These are phyloP conservation scores for Eucalyptus pumila DNA, from an alignment of 345 rosid genomes.

Conservation along the genomic window DNA sequence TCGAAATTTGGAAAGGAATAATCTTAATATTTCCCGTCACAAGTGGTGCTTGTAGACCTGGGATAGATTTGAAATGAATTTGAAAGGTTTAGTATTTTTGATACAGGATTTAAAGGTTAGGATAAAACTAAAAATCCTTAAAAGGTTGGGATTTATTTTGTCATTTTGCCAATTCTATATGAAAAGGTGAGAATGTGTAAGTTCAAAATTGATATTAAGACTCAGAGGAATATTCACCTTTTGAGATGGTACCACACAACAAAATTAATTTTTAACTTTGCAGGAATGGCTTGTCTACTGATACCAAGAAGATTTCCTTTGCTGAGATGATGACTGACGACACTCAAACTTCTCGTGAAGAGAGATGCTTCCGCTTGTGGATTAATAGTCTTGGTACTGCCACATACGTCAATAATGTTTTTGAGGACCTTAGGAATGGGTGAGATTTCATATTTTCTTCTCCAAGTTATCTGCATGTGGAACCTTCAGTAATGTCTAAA, in stretches of 20 bases:
- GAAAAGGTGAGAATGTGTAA: background rate
- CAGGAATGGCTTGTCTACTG: slow-evolving; percentile 83
- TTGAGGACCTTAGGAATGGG: slow-evolving; percentile 96
- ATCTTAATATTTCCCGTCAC: background rate
- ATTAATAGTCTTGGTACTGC: slow-evolving; percentile 88
- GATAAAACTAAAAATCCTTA: background rate
- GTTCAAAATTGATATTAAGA: background rate
- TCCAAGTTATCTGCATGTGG: background rate
- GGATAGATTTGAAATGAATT: background rate
- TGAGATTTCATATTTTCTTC: slow-evolving; percentile 10
- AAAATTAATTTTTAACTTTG: background rate
- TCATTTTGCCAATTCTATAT: background rate
- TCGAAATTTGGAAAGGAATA: background rate
- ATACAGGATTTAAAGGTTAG: background rate
- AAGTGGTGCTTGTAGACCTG: background rate
- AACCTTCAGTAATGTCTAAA: background rate
- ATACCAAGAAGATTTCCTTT: slow-evolving; percentile 48
- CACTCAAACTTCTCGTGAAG: slow-evolving; percentile 86
- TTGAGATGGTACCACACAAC: background rate
- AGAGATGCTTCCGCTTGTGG: slow-evolving; percentile 98
- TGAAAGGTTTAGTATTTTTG: background rate
- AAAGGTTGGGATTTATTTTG: background rate
- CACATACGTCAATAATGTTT: slow-evolving; percentile 71
- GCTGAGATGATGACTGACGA: slow-evolving; percentile 99
- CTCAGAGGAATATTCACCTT: background rate